Base-by-base conservation (phyloP, 352 stramenopile genomes). In the Blastocystis sp. region DNA sequence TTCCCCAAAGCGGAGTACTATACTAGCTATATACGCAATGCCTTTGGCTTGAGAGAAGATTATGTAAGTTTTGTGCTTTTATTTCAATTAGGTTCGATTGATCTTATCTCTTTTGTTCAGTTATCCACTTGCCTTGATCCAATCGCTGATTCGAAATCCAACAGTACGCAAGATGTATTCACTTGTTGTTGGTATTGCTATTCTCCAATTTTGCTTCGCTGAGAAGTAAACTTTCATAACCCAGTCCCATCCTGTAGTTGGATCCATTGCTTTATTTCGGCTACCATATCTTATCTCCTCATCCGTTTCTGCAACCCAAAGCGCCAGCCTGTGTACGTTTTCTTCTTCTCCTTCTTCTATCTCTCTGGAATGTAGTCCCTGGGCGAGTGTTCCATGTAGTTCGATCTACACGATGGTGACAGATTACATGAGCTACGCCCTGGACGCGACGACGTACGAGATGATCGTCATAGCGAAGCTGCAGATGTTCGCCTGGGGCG, bases 381-480 rank as follows among this genome's bases (percentile, higher is more conserved):
- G 11, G 5, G 20, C 13, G 7, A 8, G 7, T 1, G 11, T 11
- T 65, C 34, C 18, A 62, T 37, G n/a, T 66, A 82, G 73, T 16
- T 20, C 63, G 5, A n/a, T 89, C 53, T 43, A 89, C 45, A 50
- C 24, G 45, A 89, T 89, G 78, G n/a, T 79, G 6, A 79, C 45
- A 11, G 78, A 89, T 34, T 89, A 89, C 66, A 89, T 89, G 78
- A 79, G 78, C 66, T 89, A 79, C 43, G 62, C 37, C 18, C 26
- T 89, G 9, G 78, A 89, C 53, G 26, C 45, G 11, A 89, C 78
- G 3, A 89, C 78, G 16, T 89, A 76, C 55, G 41, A 79, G 30
- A 89, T 89, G 78, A 69, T 89, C 5, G 45, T 89, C 39, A 78
- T 89, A 34, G 43, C 66, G 4, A 78, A 78, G 43, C 20, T 89